Percentiles rank a stretch among this genome's conserved stretches.
These are phyloP conservation scores for Suillus sp. DNA, from an alignment of 768 basidiomycete species.

Conservation along the genomic window DNA sequence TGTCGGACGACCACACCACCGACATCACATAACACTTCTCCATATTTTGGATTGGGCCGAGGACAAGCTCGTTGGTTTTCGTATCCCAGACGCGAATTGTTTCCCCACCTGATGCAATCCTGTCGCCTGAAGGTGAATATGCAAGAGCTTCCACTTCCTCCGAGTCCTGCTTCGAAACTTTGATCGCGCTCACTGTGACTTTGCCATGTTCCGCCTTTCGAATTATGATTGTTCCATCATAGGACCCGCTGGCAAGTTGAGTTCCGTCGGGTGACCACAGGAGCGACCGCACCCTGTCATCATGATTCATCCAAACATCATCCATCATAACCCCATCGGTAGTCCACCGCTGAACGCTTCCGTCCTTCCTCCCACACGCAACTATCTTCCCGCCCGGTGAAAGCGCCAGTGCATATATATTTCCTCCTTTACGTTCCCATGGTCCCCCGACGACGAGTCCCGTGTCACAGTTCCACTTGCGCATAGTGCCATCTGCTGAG, in stretches of 20 bases:
- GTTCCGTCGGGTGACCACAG: not conserved
- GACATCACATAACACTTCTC: not conserved
- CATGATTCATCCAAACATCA: not conserved
- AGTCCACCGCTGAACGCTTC: not conserved
- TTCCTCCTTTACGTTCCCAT: not conserved
- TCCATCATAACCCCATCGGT: not conserved
- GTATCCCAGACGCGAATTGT: not conserved
- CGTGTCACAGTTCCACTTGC: not conserved
- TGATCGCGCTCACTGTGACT: not conserved
- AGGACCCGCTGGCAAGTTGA: not conserved
- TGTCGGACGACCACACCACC: not conserved
- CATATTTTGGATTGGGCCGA: not conserved
- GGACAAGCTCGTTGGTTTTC: not conserved
- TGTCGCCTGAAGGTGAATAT: not conserved
- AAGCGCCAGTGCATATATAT: not conserved
- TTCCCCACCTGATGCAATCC: not conserved
- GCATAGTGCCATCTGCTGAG: not conserved
- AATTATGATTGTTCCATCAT: not conserved
- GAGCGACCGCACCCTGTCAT: not conserved
- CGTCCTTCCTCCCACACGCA: not conserved
- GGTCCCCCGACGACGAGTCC: not conserved
- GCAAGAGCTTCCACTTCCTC: not conserved
- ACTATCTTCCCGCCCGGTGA: not conserved
- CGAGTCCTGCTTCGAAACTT: not conserved
- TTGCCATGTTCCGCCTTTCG: not conserved